Base-by-base conservation (phyloP, 257 asterid species). In the Sherardia arvensis region DNA sequence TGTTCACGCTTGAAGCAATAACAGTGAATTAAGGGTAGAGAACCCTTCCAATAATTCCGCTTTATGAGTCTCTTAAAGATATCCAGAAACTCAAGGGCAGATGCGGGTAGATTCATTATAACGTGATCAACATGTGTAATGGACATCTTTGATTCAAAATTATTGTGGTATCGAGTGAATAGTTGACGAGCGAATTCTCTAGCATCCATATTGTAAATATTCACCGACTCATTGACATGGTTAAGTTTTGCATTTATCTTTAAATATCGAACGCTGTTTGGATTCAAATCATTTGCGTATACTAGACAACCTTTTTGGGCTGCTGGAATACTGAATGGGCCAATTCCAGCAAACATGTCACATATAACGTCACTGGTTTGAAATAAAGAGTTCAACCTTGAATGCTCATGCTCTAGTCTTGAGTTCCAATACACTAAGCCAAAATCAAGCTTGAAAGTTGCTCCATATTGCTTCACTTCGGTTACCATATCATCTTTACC, bases 391-490 rank as follows among this genome's bases (percentile, higher is more conserved):
- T 85, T 77, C 56, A 91, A 72, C 77, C 98, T 83, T 34, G 83
- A n/a, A 66, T 91, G 98, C 75, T 91, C 98, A 57, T 91, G 96
- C 65, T 91, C 98, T 87, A 91, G 70, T 73, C 96, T 84, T 61
- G 98, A 91, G 74, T 91, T 91, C 98, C 98, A 91, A 69, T 92
- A 92, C 59, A 92, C 99, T 75, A 84, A 85, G 73, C 97, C 71
- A 71, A 87, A 92, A 78, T 92, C 97, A 75, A 92, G 99, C 86
- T 89, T 92, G 90, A 92, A 92, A 70, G 62, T 72, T 59, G 99
- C 95, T 55, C 91, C 84, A 68, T 78, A 79, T 80, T 92, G 97
- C 82, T 81, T 92, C 75, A 92, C 94, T 74, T 87, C 95, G 53
- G 99, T 92, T 59, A 87, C 83, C 97, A 85, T 85, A 74, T 87